phyloP scores from a whole-genome alignment of 2,329 filamentous ascomycete species.

The Alternaria ethzedia region DNA sequence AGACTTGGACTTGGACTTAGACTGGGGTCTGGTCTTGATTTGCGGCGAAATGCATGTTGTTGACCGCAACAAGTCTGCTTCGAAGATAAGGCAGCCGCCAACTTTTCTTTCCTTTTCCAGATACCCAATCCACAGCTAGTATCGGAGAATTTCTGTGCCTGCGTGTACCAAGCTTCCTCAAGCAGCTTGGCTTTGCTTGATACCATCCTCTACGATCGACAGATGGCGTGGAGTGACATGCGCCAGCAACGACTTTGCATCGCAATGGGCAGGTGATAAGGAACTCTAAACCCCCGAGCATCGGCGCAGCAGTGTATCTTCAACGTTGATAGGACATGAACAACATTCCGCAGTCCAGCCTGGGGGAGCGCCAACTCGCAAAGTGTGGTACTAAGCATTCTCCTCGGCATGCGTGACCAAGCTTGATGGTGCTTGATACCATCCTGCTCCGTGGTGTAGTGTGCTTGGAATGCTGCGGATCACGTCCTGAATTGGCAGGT shows the following conservation, averaged over 20 bases:
- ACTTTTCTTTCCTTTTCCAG: neutral
- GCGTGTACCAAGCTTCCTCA: conserved; percentile 21
- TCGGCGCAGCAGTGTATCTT: neutral
- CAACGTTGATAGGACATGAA: neutral
- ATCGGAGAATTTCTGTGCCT: neutral
- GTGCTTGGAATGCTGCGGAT: conserved; percentile 1
- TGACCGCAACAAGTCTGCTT: neutral
- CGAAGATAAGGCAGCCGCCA: neutral
- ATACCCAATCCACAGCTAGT: neutral
- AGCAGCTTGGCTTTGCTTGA: conserved; percentile 14
- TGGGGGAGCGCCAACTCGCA: neutral
- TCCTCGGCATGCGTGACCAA: conserved; percentile 14
- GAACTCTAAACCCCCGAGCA: neutral
- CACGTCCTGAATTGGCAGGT: conserved; percentile 20
- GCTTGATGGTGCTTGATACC: conserved; percentile 17
- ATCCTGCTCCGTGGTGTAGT: neutral
- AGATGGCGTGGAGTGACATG: neutral
- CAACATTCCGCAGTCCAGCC: neutral
- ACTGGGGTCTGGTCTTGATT: neutral
- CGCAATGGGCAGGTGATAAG: neutral
- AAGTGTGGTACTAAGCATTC: conserved; percentile 8
- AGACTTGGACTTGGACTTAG: neutral
- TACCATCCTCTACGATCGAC: neutral
- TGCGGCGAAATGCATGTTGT: neutral
- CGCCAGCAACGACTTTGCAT: neutral